Evolutionary conservation across 176 grass and related monocot species (phyloP).

Genomic region (Stipa capillata): DNA sequence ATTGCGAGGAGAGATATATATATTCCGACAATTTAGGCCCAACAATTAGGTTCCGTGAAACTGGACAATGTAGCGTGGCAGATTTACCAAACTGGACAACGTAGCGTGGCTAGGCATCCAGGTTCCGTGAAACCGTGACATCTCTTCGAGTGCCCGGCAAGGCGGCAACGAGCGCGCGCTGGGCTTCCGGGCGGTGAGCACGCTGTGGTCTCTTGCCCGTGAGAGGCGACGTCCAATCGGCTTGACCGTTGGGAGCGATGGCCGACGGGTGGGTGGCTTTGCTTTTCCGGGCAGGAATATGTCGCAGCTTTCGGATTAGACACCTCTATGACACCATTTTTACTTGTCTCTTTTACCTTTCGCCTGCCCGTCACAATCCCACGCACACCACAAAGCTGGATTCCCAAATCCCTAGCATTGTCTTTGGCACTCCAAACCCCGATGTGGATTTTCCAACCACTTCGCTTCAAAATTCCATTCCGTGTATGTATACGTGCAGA

Average conservation of each 20-base stretch:
- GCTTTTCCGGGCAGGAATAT: neutral
- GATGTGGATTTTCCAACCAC: conserved; percentile 10
- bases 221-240: neutral
- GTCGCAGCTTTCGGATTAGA: neutral
- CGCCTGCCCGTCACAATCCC: neutral
- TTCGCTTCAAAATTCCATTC: neutral
- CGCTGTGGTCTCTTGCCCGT: neutral
- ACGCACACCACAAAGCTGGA: neutral
- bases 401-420: neutral
- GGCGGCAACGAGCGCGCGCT: neutral
- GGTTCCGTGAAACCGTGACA: too few species aligned
- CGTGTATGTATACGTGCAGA: neutral
- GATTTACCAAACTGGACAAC: too few species aligned
- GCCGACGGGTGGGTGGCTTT: neutral
- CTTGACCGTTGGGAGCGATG: neutral
- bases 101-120: too few species aligned
- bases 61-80: too few species aligned
- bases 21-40: neutral
- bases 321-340: neutral
- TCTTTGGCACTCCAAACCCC: neutral
- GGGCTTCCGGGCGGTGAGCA: neutral
- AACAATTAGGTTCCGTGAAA: neutral
- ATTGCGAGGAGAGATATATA: neutral
- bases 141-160: neutral
- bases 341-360: neutral